Evolutionary conservation across 2,329 filamentous ascomycete genomes (phyloP).

Genomic region (Talaromyces sp.): DNA sequence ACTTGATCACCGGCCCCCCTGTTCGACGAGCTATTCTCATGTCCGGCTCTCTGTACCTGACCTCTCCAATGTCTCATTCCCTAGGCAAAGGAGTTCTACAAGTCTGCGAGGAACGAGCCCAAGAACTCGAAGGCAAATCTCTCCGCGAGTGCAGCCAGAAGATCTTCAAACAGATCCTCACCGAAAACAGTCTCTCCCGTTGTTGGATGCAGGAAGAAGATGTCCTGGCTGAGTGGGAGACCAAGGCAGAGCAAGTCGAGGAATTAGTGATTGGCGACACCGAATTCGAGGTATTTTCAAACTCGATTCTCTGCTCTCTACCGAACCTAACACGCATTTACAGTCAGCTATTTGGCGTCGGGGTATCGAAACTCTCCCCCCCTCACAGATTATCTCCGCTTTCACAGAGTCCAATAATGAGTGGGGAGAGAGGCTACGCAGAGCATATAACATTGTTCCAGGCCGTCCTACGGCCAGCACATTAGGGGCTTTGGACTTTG

Average conservation of each 20-base stretch:
- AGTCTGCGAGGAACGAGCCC: constrained; percentile 23
- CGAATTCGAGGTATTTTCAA: constrained; percentile 36
- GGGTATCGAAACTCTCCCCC: constrained; percentile 35
- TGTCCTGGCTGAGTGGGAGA: constrained; percentile 35
- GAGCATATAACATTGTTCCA: constrained; percentile 38
- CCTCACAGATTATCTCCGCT: constrained; percentile 28
- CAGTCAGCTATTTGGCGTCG: constrained; percentile 44
- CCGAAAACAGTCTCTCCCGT: constrained; percentile 35
- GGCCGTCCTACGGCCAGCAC: constrained; percentile 38
- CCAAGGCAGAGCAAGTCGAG: constrained; percentile 26
- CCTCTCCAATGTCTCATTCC: constrained; percentile 36
- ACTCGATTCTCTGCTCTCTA: too few species aligned
- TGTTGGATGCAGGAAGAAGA: constrained; percentile 41
- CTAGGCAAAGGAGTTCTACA: constrained; percentile 28
- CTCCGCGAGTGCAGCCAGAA: constrained; percentile 27
- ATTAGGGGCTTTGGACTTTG: constrained; percentile 35
- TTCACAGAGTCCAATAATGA: constrained; percentile 27
- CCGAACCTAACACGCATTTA: neutral
- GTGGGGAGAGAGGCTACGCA: constrained; percentile 30
- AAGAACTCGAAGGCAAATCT: constrained; percentile 22
- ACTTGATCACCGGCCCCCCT: constrained; percentile 29
- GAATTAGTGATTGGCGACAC: constrained; percentile 42
- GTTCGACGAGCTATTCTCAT: constrained; percentile 34
- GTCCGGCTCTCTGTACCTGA: constrained; percentile 42
- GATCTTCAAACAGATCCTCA: constrained; percentile 30